Base-by-base conservation (phyloP, 2,329 filamentous ascomycete genomes). In the Harringtonia aguacate region DNA sequence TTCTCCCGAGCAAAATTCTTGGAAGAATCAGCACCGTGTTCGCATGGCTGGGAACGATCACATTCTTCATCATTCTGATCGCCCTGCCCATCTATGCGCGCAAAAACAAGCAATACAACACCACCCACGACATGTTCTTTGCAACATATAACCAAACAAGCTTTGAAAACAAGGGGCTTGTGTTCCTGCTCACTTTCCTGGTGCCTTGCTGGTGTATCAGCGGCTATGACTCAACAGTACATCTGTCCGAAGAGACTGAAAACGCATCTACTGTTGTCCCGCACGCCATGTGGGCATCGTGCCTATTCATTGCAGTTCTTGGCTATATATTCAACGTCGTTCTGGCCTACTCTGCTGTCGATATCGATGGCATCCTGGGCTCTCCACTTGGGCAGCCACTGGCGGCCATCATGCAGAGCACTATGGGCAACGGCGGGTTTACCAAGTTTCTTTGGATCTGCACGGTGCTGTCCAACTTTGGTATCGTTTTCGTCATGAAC, bases 401-500 rank as follows among this genome's bases (percentile, higher is more conserved):
- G 15, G 44, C 38, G 8, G 44, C 44, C 28, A 45, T 45, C 17
- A 15, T 45, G 20, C 10, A 27, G 21, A 29, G 21, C 21, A 35
- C 38, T 20, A 45, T 45, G 38, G 39, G 39, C 33, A 15, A 34
- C 28, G 39, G 35, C 15, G 44, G 27, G 3, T 37, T 41, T 17
- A 21, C 37, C 34, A 36, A 34, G 17, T n/a, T 41, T 3, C 38
- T 45, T 4, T 45, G 44, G 44, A 31, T 45, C 8, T 45, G 38
- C 34, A 41, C 39, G 4, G 44, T 45, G 15, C 28, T 45, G 24
- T 45, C 44, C 18, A 45, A 45, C 21, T 45, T 45, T 38, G 44
- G 44, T 28, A 38, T 45, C 29, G 44, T 45, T 28, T 45, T 45
- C 12, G 44, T 45, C 15, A 45, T 41, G 38, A 45, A 45, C 39